A percentile compares a stretch with the other conserved stretches of the same genome.
Conservation (phyloP, 768 basidiomycete species). For the Termitomyces sp. region DNA sequence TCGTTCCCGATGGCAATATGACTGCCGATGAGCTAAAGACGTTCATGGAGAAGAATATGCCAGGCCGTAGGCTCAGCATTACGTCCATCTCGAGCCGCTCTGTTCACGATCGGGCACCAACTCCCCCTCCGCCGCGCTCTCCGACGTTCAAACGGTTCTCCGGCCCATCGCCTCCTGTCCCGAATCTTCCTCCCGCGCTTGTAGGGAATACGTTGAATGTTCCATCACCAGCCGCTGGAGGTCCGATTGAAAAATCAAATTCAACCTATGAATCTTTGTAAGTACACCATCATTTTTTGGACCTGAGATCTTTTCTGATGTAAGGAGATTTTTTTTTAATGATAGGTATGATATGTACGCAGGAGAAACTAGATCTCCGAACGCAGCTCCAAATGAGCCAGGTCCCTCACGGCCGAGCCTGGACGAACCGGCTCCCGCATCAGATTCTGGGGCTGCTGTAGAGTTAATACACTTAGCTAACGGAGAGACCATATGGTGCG, state of each 20-base stretch:
- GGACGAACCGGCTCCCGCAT: conserved; percentile 22
- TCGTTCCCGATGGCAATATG: conserved; percentile 60
- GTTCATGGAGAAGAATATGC: conserved; percentile 50
- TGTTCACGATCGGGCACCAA: conserved; percentile 76
- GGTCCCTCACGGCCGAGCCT: conserved; percentile 25
- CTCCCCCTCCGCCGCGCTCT: conserved; percentile 75
- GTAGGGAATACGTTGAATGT: conserved; percentile 29
- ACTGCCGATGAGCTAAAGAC: conserved; percentile 53
- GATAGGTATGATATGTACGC: conserved; percentile 77
- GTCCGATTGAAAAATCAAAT: conserved; percentile 55
- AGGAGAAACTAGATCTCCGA: conserved; percentile 45
- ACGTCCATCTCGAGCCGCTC: conserved; percentile 63
- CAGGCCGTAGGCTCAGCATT: conserved; percentile 57
- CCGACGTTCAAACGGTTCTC: conserved; percentile 57
- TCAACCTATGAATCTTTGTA: conserved; percentile 78
- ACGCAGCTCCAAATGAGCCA: conserved; percentile 26
- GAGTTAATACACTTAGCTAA: conserved; percentile 84
- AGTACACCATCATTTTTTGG: conserved; percentile 25
- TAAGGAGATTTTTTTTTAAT: conserved; percentile 15
- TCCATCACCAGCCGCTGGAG: conserved; percentile 31
- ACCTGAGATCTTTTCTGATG: conserved; percentile 13
- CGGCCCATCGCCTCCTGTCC: conserved; percentile 65
- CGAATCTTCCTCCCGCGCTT: conserved; percentile 52
- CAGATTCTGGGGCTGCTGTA: conserved; percentile 56
- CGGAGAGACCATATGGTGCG: conserved; percentile 82